These are phyloP conservation scores for Podaxis rugospora DNA, from an alignment of 768 basidiomycete species.

Conservation along the genomic window DNA sequence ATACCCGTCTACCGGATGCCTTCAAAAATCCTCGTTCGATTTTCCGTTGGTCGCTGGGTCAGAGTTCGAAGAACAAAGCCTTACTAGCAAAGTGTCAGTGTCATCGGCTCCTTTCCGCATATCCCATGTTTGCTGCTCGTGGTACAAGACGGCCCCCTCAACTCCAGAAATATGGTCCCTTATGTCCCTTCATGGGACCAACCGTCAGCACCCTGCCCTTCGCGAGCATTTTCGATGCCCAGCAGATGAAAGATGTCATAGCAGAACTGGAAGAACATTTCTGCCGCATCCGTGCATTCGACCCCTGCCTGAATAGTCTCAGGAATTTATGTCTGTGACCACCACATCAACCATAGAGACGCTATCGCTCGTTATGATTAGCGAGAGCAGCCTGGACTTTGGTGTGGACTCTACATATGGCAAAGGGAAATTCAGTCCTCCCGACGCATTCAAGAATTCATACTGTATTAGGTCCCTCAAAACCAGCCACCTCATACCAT, in stretches of 20 bases:
- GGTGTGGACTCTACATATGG: neutral
- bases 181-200: constrained; percentile 19
- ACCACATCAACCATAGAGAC: neutral
- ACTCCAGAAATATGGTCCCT: constrained; percentile 16
- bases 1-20: constrained; percentile 50
- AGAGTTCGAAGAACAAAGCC: constrained; percentile 17
- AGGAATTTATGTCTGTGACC: neutral
- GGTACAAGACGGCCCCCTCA: neutral
- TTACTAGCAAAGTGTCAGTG: no score
- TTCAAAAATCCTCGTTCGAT: constrained; percentile 37
- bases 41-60: constrained; percentile 28
- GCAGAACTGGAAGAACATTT: neutral
- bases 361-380: neutral
- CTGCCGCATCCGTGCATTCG: neutral
- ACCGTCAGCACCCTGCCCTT: neutral
- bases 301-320: neutral
- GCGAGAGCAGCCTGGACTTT: neutral
- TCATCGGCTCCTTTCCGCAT: constrained; percentile 7
- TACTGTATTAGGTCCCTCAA: neutral
- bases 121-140: constrained; percentile 19
- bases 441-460: neutral
- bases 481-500: neutral
- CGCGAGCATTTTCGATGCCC: neutral
- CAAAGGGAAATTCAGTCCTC: neutral
- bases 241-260: neutral